Base-by-base conservation (phyloP, 106 monocot species). In the Allium fistulosum region DNA sequence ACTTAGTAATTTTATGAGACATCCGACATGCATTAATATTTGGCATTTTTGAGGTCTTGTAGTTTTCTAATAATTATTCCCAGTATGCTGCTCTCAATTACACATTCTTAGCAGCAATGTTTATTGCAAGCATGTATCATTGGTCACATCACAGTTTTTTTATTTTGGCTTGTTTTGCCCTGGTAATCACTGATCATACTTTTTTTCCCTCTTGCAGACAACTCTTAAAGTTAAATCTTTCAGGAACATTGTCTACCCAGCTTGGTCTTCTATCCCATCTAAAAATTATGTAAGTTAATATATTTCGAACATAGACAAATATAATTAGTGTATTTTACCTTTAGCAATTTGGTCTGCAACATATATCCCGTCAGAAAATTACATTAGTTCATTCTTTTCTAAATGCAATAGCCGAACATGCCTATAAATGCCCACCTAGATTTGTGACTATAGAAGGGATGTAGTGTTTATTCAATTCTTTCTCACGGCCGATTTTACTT, bases 211-310 rank as follows among this genome's bases (percentile, higher is more conserved):
- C 57, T 67, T 74, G 57, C 65, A 95, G 95, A 76, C 85, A 80
- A 69, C 77, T 95, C 46, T 76, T 91, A 22, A 78, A 78, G 46
- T 79, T 68, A 69, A 91, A 95, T 71, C 80, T 95, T 45, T 91
- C 85, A 11, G 95, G 95, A 85, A 91, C 10, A 74, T 72, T 95
- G 66, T 78, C 77, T 28, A 83, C 88, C 75, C 85, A 91, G 49
- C 57, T 95, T 67, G 85, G 95, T 49, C 82, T 77, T 61, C 68
- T 95, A 50, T 81, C 85, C 57, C 75, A 74, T 48, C 59, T 95
- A 68, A 52, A 78, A 65, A 91, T 86, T 83, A 59, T 95, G 95
- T 95, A 73, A 83, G 86, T 82, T 15, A 28, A 17, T 1, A 5
- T 56, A 1, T 4, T 53, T 57, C 17, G 7, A 60, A 18, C 22